A percentile compares a stretch with the other conserved stretches of the same genome.
phyloP scores from a whole-genome alignment of 73 alveolate genomes.

The Effrenium voratum region DNA sequence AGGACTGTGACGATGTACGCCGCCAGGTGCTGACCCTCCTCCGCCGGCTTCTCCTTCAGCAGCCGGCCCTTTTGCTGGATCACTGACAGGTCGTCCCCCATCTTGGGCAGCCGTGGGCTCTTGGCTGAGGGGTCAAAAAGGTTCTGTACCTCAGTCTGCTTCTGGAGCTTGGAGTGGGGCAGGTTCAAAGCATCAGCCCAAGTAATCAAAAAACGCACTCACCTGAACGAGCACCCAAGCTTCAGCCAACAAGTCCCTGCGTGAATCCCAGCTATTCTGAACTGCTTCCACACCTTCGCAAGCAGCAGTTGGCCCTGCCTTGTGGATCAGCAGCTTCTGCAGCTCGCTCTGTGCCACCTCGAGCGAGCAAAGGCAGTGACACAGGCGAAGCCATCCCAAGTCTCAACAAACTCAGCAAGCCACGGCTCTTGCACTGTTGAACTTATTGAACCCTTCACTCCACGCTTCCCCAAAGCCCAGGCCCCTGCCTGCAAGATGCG shows the following conservation, averaged over 20 bases:
- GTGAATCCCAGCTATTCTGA: too few species aligned
- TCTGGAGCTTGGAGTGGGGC: too few species aligned
- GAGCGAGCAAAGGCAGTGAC: not conserved
- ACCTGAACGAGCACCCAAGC: too few species aligned
- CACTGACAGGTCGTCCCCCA: not conserved
- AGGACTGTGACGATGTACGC: constrained; percentile 41
- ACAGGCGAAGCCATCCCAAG: not conserved
- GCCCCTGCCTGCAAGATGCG: constrained; percentile 10
- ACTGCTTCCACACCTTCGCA: too few species aligned
- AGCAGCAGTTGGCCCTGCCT: not conserved
- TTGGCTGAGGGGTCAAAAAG: not conserved
- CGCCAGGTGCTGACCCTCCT: constrained; percentile 56
- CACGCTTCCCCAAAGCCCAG: not conserved
- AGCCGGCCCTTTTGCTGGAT: not conserved
- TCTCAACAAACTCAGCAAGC: not conserved
- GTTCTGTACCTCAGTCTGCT: too few species aligned
- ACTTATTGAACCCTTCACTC: not conserved
- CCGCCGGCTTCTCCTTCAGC: constrained; percentile 38
- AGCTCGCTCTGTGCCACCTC: constrained; percentile 65
- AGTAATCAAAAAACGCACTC: too few species aligned
- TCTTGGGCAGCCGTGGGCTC: too few species aligned
- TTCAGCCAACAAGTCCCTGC: too few species aligned
- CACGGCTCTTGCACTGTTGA: too few species aligned
- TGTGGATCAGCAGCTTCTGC: constrained; percentile 60
- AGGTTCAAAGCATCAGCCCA: too few species aligned